Percentiles rank a stretch among this genome's conserved stretches.
These are phyloP conservation scores for Basipetospora chlamydospora DNA, from an alignment of 2,329 filamentous ascomycete genomes.

Conservation along the genomic window DNA sequence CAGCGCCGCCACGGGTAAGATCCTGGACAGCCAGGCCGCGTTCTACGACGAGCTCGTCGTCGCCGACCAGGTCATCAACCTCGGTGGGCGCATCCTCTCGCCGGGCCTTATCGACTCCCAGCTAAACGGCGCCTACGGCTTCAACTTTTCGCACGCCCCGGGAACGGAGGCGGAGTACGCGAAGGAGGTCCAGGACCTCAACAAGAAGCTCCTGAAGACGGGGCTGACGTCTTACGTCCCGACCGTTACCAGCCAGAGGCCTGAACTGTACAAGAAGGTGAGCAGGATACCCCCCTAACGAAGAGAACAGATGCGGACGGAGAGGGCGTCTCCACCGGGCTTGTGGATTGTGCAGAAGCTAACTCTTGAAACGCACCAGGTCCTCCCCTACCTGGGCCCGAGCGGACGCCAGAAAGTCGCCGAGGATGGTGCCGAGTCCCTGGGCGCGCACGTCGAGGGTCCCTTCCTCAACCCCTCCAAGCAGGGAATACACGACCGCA, in stretches of 20 bases:
- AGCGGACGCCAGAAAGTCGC: conserved; percentile 46
- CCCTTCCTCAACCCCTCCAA: conserved; percentile 73
- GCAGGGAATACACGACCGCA: conserved; percentile 71
- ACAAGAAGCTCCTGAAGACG: conserved; percentile 56
- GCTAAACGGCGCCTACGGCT: conserved; percentile 82
- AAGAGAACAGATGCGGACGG: too few relatives aligned
- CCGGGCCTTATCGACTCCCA: conserved; percentile 85
- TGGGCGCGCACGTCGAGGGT: conserved; percentile 83
- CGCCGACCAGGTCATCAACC: conserved; percentile 63
- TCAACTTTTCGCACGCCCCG: conserved; percentile 77
- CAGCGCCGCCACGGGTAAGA: conserved; percentile 65
- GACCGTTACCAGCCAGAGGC: conserved; percentile 66
- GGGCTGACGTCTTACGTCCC: conserved; percentile 83
- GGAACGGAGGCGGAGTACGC: conserved; percentile 54
- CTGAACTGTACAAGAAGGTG: conserved; percentile 70
- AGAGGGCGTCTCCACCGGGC: too few relatives aligned
- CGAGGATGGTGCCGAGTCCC: conserved; percentile 63
- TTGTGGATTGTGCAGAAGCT: too few relatives aligned
- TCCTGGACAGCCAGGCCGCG: conserved; percentile 53
- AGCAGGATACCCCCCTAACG: conserved; percentile 7
- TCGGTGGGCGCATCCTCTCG: conserved; percentile 68
- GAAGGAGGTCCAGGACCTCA: conserved; percentile 57
- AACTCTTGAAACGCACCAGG: too few relatives aligned
- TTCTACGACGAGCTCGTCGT: conserved; percentile 55
- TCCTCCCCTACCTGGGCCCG: conserved; percentile 64